These are phyloP conservation scores for Zymoseptoria passerinii DNA, from an alignment of 2,329 filamentous ascomycete genomes.

Conservation along the genomic window DNA sequence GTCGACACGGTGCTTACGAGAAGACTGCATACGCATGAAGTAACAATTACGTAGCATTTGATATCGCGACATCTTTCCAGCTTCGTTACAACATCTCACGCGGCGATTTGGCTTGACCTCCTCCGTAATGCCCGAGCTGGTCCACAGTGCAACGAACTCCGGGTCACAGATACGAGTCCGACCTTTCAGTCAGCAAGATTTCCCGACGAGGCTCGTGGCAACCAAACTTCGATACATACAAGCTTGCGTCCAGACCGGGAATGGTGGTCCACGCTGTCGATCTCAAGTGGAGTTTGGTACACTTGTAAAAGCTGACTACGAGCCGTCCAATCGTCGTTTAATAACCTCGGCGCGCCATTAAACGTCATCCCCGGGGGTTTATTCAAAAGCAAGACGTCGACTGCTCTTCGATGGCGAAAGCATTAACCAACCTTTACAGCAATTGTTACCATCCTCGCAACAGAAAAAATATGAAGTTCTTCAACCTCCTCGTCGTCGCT, in stretches of 20 bases:
- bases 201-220: background rate
- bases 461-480: slow-evolving; percentile 13
- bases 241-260: background rate
- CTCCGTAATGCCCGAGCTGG: background rate
- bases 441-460: background rate
- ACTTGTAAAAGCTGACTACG: background rate
- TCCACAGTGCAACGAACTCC: background rate
- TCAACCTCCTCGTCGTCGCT: slow-evolving; percentile 13
- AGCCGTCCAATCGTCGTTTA: background rate
- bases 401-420: background rate
- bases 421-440: background rate
- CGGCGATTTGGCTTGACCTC: background rate
- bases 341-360: background rate
- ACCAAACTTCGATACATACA: background rate
- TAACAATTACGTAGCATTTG: background rate
- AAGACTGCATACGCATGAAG: slow-evolving; percentile 9
- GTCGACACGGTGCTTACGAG: slow-evolving; percentile 22
- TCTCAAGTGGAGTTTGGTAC: background rate
- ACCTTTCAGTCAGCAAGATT: background rate
- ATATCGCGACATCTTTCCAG: background rate
- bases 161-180: background rate
- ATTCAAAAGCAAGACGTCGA: background rate
- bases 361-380: background rate
- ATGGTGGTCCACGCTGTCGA: background rate
- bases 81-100: background rate